These are phyloP conservation scores for Acidiella bohemica DNA, from an alignment of 495 filamentous ascomycete genomes.

Conservation along the genomic window DNA sequence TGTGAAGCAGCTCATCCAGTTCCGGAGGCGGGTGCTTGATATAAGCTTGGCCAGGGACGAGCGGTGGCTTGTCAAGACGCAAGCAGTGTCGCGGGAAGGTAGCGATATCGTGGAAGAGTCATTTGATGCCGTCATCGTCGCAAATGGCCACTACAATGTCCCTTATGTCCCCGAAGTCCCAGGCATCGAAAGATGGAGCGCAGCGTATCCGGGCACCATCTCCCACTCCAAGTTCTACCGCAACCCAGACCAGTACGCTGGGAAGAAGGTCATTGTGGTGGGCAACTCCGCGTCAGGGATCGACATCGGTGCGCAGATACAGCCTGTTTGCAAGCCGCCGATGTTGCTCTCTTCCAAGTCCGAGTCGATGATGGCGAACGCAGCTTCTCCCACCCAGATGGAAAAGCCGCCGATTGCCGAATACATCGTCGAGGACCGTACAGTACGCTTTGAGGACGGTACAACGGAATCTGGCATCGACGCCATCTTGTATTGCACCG, in stretches of 20 bases:
- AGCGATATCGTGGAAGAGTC: constrained; percentile 27
- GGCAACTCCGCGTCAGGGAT: constrained; percentile 67
- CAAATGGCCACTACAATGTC: constrained; percentile 66
- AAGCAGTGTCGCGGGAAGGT: constrained; percentile 27
- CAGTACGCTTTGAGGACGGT: constrained; percentile 42
- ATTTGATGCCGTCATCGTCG: constrained; percentile 71
- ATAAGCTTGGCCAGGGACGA: constrained; percentile 24
- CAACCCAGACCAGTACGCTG: constrained; percentile 40
- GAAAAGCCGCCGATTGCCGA: constrained; percentile 46
- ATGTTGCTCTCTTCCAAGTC: constrained; percentile 41
- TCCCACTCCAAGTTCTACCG: constrained; percentile 76
- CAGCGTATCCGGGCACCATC: constrained; percentile 47
- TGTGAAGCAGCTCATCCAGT: constrained; percentile 40
- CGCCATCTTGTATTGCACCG: constrained; percentile 57
- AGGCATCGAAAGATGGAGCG: constrained; percentile 45
- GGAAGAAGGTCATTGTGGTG: constrained; percentile 60
- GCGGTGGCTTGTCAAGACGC: constrained; percentile 43
- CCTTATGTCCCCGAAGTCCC: constrained; percentile 55
- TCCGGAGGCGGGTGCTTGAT: constrained; percentile 45
- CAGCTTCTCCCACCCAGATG: constrained; percentile 29
- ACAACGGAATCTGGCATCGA: constrained; percentile 47
- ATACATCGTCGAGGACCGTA: constrained; percentile 38
- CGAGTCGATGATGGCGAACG: constrained; percentile 25
- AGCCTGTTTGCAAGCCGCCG: constrained; percentile 35
- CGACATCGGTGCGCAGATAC: constrained; percentile 70